Evolutionary conservation across 306 rosid species (phyloP).

Genomic region (Ormosia semicastrata): DNA sequence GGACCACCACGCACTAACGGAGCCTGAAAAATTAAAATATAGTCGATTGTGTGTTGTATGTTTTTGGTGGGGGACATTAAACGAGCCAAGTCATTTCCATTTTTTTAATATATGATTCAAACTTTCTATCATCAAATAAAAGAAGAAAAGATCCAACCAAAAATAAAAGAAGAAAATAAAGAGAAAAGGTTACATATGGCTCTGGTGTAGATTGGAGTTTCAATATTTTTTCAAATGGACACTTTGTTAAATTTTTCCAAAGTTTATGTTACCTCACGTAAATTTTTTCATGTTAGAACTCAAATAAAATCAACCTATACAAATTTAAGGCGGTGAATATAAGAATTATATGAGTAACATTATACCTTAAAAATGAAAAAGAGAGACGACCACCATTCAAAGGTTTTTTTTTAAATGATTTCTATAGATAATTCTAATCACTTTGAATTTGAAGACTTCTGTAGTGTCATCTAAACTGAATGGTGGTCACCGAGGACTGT

Average conservation of each 20-base stretch:
- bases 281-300: not conserved
- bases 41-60: not conserved
- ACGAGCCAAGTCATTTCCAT: not conserved
- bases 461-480: not conserved
- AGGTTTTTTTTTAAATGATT: not conserved
- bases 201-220: not conserved
- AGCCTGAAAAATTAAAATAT: not conserved
- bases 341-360: not conserved
- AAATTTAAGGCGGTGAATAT: not conserved
- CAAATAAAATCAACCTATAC: not conserved
- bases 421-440: too few relatives aligned
- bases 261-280: not conserved
- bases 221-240: not conserved
- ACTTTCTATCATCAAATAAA: not conserved
- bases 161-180: not conserved
- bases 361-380: not conserved
- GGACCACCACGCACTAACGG: constrained; percentile 24
- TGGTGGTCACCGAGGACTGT: not conserved
- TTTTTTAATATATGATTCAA: not conserved
- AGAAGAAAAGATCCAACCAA: too few relatives aligned
- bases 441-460: not conserved
- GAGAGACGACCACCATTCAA: not conserved
- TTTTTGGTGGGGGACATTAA: constrained; percentile 19
- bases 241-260: not conserved
- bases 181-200: not conserved